A percentile compares a stretch with the other conserved stretches of the same genome.
phyloP scores from a whole-genome alignment of 225 moss, liverwort and hornwort genomes.

The Physcomitrellopsis africana region DNA sequence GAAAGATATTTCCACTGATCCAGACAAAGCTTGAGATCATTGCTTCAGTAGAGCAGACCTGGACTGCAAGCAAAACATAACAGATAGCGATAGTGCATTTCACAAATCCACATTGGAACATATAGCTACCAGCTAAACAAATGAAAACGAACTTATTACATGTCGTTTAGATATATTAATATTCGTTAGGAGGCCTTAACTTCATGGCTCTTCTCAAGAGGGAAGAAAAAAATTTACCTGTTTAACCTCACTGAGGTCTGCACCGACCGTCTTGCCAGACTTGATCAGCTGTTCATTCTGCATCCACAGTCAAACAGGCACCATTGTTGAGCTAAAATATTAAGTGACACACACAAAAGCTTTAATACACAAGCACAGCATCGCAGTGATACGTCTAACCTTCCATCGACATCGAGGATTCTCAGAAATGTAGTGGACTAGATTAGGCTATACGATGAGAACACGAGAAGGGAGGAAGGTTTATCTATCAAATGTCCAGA shows the following conservation, averaged over 20 bases:
- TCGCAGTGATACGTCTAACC: conserved; percentile 3
- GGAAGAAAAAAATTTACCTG: conserved; percentile 33
- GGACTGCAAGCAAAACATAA: conserved; percentile 9
- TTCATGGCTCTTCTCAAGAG: background rate
- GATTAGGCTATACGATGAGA: background rate
- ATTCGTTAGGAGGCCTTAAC: background rate
- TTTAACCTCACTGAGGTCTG: conserved; percentile 46
- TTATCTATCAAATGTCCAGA: conserved; percentile 23
- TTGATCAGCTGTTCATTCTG: conserved; percentile 58
- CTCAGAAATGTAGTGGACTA: background rate
- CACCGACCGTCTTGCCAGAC: conserved; percentile 42
- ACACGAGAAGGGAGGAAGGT: background rate
- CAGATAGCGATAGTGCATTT: background rate
- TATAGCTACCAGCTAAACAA: background rate
- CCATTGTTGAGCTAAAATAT: conserved; percentile 23
- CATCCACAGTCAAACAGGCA: conserved; percentile 4
- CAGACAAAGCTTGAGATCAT: background rate
- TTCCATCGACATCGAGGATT: conserved; percentile 1
- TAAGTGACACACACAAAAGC: conserved; percentile 3
- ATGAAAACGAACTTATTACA: background rate
- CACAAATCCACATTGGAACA: background rate
- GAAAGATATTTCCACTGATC: background rate
- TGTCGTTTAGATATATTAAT: background rate
- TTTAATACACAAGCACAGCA: conserved; percentile 3
- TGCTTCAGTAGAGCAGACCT: background rate